These are phyloP conservation scores for Candida andamanensis DNA, from an alignment of 805 yeast species.

Conservation along the genomic window DNA sequence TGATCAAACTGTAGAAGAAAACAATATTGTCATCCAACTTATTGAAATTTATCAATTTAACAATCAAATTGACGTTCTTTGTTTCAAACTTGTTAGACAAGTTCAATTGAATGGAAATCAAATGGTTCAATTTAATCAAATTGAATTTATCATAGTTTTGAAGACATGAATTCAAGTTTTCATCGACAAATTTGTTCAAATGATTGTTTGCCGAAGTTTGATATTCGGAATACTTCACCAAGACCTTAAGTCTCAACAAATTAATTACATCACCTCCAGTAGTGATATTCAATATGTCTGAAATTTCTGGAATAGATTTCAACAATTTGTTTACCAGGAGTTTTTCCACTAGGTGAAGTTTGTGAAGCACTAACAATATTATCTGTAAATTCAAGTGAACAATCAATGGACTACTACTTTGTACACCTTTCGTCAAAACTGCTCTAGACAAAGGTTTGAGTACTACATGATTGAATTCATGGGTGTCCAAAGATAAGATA, in stretches of 20 bases:
- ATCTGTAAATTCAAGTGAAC: constrained; percentile 63
- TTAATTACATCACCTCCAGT: no score
- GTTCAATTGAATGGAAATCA: constrained; percentile 9
- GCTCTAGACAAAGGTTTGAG: constrained; percentile 61
- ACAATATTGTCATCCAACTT: constrained; percentile 5
- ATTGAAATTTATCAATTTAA: constrained; percentile 7
- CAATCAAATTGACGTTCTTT: constrained; percentile 6
- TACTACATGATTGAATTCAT: constrained; percentile 45
- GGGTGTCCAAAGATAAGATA: constrained; percentile 56
- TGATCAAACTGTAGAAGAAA: constrained; percentile 21
- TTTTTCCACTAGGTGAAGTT: constrained; percentile 31
- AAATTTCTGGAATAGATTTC: constrained; percentile 7
- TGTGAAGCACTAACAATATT: constrained; percentile 48
- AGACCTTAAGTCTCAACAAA: constrained; percentile 4
- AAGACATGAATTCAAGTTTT: neutral
- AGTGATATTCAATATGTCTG: constrained; percentile 5
- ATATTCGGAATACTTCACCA: constrained; percentile 7
- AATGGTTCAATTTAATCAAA: constrained; percentile 8
- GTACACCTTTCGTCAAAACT: constrained; percentile 54
- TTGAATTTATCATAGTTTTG: constrained; percentile 4
- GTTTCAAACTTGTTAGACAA: constrained; percentile 9
- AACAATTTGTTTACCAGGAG: constrained; percentile 5
- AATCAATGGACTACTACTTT: constrained; percentile 41
- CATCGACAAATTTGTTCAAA: constrained; percentile 7
- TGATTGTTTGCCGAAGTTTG: constrained; percentile 4